Percentiles rank a stretch among this genome's conserved stretches.
Conservation (phyloP, 129 eudicot genomes). For the Flaveria bidentis region DNA sequence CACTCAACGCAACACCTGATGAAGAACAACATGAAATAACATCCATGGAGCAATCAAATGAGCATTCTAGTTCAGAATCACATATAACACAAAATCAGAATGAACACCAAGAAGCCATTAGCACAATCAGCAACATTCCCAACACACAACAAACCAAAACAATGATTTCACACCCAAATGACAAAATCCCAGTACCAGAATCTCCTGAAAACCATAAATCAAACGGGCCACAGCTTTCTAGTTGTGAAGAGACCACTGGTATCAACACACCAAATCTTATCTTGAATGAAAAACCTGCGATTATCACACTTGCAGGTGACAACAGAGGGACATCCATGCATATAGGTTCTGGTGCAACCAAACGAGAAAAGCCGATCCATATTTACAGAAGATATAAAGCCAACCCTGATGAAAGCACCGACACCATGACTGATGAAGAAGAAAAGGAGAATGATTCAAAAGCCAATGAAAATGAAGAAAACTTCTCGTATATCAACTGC, state of each 20-base stretch:
- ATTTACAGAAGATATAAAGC: slow-evolving; percentile 54
- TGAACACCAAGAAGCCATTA: background rate
- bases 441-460: slow-evolving; percentile 37
- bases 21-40: background rate
- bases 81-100: background rate
- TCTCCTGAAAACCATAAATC: slow-evolving; percentile 18
- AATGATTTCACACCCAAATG: slow-evolving; percentile 27
- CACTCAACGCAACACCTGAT: too few relatives aligned
- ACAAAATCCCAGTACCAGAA: slow-evolving; percentile 10
- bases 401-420: slow-evolving; percentile 56
- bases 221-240: slow-evolving; percentile 28
- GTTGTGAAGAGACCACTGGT: slow-evolving; percentile 19
- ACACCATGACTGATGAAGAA: slow-evolving; percentile 52
- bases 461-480: slow-evolving; percentile 31
- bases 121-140: background rate
- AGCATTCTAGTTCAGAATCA: slow-evolving; percentile 16
- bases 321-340: slow-evolving; percentile 80
- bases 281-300: slow-evolving; percentile 34
- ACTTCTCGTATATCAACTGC: slow-evolving; percentile 54
- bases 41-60: slow-evolving; percentile 11
- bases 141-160: slow-evolving; percentile 28
- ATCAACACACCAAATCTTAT: background rate
- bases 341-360: slow-evolving; percentile 41
- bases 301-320: slow-evolving; percentile 72
- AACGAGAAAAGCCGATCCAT: slow-evolving; percentile 46